A percentile compares a stretch with the other conserved stretches of the same genome.
These are phyloP conservation scores for Ophiostoma piceae DNA, from an alignment of 2,329 filamentous ascomycete species.

Conservation along the genomic window DNA sequence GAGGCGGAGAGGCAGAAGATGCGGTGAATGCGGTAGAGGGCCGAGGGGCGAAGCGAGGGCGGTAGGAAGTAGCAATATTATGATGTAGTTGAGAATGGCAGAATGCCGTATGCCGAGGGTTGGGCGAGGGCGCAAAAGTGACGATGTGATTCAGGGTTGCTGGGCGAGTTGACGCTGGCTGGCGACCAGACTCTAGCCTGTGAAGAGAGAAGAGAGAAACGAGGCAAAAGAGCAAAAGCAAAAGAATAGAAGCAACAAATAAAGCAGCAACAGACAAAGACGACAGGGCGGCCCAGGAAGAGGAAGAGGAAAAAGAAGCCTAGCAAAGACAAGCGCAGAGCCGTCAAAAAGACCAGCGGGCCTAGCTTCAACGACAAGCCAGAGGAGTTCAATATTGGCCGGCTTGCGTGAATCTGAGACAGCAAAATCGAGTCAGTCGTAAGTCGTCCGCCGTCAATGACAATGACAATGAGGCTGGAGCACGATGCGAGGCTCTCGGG, in stretches of 20 bases:
- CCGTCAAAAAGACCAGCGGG: neutral
- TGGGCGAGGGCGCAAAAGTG: neutral
- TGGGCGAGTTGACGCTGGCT: conserved; percentile 5
- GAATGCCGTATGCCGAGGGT: neutral
- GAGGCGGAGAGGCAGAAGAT: conserved; percentile 2
- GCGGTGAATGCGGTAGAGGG: neutral
- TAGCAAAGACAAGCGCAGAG: conserved; percentile 11
- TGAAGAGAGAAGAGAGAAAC: neutral
- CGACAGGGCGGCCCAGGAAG: neutral
- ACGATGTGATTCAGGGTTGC: neutral
- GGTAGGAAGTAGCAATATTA: neutral
- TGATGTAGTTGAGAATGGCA: neutral
- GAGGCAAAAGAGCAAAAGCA: neutral
- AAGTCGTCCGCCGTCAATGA: neutral
- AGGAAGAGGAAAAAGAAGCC: conserved; percentile 13
- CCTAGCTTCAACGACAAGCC: neutral
- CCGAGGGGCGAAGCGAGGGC: neutral
- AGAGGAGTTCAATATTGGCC: neutral
- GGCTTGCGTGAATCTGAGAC: conserved; percentile 12
- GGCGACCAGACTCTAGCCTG: conserved; percentile 12
- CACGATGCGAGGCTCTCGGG: neutral
- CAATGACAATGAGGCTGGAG: neutral
- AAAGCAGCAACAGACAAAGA: neutral
- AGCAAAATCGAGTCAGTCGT: neutral
- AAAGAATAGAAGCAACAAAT: neutral